Evolutionary conservation across 1,284 basidiomycete genomes (phyloP).

Genomic region (Fomes fomentarius): DNA sequence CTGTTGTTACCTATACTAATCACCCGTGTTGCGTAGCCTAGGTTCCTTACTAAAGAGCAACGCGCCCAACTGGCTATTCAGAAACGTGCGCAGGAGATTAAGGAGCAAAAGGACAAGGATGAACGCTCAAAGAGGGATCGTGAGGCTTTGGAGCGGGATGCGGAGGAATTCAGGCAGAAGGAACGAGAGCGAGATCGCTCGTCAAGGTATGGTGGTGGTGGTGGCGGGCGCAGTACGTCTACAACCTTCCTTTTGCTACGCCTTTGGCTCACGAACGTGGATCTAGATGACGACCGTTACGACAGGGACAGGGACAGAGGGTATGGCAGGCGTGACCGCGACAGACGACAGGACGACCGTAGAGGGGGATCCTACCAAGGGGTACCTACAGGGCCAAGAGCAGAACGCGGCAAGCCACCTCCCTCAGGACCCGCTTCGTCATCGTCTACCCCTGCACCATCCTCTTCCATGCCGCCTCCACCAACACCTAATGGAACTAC

Average conservation of each 20-base stretch:
- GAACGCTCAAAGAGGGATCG: slow-evolving; percentile 61
- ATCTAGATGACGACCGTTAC: slow-evolving; percentile 61
- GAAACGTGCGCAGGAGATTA: slow-evolving; percentile 81
- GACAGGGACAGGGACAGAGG: slow-evolving; percentile 51
- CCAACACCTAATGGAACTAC: slow-evolving; percentile 34
- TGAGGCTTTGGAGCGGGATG: slow-evolving; percentile 73
- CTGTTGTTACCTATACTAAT: not conserved
- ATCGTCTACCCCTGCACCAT: slow-evolving; percentile 32
- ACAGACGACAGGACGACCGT: slow-evolving; percentile 36
- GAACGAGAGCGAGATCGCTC: slow-evolving; percentile 41
- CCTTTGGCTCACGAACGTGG: slow-evolving; percentile 19
- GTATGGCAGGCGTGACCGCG: slow-evolving; percentile 34
- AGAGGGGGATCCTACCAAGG: slow-evolving; percentile 45
- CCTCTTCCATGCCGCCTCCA: slow-evolving; percentile 51
- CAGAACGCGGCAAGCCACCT: slow-evolving; percentile 58
- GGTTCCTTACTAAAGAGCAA: slow-evolving; percentile 87
- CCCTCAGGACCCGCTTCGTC: slow-evolving; percentile 37
- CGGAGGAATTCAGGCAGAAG: slow-evolving; percentile 63
- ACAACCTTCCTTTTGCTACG: slow-evolving; percentile 19
- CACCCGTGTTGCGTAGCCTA: slow-evolving; percentile 58
- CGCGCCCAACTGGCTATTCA: slow-evolving; percentile 87
- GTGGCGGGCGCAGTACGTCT: slow-evolving; percentile 51
- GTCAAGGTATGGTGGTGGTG: slow-evolving; percentile 41
- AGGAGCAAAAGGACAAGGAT: slow-evolving; percentile 64
- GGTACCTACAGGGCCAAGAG: slow-evolving; percentile 83